Evolutionary conservation across 495 filamentous ascomycete species (phyloP).

Genomic region (Penicillium cinerascens): DNA sequence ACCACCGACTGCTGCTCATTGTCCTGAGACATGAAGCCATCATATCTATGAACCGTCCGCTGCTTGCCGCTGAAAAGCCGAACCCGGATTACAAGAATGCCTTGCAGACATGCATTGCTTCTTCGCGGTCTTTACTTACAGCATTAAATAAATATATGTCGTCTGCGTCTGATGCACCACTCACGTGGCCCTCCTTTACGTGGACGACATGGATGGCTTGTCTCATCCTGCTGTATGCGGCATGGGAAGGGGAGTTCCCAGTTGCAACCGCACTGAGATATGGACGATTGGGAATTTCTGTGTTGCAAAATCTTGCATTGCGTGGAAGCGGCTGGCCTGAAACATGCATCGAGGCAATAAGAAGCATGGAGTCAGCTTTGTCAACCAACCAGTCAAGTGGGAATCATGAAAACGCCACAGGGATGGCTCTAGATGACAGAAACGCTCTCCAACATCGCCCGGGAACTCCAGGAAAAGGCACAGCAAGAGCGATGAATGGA

Average conservation of each 20-base stretch:
- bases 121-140: constrained; percentile 38
- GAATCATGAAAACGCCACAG: not conserved
- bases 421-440: not conserved
- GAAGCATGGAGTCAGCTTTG: constrained; percentile 35
- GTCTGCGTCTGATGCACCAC: constrained; percentile 19
- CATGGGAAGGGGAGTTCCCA: constrained; percentile 37
- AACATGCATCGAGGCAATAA: constrained; percentile 42
- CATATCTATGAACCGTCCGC: constrained; percentile 43
- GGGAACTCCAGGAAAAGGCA: not conserved
- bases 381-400: constrained; percentile 3
- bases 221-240: constrained; percentile 46
- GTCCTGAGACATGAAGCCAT: constrained; percentile 42
- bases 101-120: constrained; percentile 42
- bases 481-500: not conserved
- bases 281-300: constrained; percentile 27
- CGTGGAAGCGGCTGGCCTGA: constrained; percentile 41
- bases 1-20: constrained; percentile 36
- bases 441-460: not conserved
- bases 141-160: constrained; percentile 30
- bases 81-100: constrained; percentile 41
- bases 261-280: constrained; percentile 31
- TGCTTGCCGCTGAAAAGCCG: constrained; percentile 34
- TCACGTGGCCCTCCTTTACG: constrained; percentile 47
- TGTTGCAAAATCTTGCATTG: constrained; percentile 34
- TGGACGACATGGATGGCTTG: constrained; percentile 50